Base-by-base conservation (phyloP, 169 alveolate species). In the Besnoitia besnoiti region DNA sequence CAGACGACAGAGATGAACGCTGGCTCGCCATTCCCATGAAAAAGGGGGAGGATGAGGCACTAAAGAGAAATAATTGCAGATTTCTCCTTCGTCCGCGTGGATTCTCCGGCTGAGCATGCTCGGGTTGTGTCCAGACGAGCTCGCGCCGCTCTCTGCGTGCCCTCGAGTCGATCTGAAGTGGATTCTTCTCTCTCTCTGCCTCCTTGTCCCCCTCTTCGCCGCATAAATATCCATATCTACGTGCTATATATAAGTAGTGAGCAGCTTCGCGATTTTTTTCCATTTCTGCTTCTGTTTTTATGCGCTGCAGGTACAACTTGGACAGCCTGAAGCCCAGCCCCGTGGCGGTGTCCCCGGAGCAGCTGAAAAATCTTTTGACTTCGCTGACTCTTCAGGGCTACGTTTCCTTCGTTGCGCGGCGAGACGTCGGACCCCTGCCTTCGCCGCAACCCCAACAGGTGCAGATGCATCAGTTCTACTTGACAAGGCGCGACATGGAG, bases 311-410 rank as follows among this genome's bases (percentile, higher is more conserved):
- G 91, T 87, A 87, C 67, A 62, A 87, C 67, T 62, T 87, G 47
- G 91, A 87, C 67, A 62, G 85, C 84, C 30, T 87, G 91, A 87
- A 87, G 35, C 85, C 91, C 27, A 62, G 77, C 14, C 91, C 91
- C 37, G 50, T 49, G 49, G 61, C 59, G 14, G 30, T 87, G 27
- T 61, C 91, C 21, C 37, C 49, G 40, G 51, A 35, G 50, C 67
- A 62, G 61, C 59, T 87, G 85, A 55, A 24, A 14, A 79, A 39
- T 16, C 59, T 87, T n/a, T 47, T 87, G 27, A 59, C 46, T 21
- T 44, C 85, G 19, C 67, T 87, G 44, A 30, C 27, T 42, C 49
- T 47, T 2, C 85, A 87, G 42, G 91, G 91, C 75, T 62, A 87
- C 49, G 59, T 79, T 35, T 7, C 37, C 35, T 87, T 62, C 46